A percentile compares a stretch with the other conserved stretches of the same genome.
These are phyloP conservation scores for Quercus tomentella DNA, from an alignment of 331 rosid genomes.

Conservation along the genomic window DNA sequence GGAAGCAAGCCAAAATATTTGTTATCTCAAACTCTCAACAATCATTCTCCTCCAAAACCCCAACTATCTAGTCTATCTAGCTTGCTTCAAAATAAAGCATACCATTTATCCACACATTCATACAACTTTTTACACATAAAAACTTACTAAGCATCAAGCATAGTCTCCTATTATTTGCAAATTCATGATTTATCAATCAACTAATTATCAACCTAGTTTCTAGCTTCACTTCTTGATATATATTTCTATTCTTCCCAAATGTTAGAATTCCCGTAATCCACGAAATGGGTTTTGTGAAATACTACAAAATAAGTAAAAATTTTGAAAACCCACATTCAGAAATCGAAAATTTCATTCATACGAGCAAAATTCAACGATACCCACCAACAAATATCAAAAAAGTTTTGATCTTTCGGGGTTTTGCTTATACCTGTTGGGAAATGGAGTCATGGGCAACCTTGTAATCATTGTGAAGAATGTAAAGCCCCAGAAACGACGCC, in stretches of 20 bases:
- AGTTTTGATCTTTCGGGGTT: background rate
- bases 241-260: background rate
- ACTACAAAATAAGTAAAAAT: background rate
- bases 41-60: background rate
- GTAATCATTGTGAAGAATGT: conserved; percentile 77
- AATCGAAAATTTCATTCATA: background rate
- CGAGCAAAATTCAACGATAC: background rate
- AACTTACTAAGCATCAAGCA: background rate
- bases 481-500: conserved; percentile 75
- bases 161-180: background rate
- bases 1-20: background rate
- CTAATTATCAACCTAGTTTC: background rate
- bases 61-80: background rate
- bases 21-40: background rate
- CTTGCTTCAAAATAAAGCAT: background rate
- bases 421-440: conserved; percentile 55
- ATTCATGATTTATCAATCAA: background rate
- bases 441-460: conserved; percentile 66
- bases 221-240: no score
- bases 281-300: background rate
- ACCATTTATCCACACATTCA: background rate
- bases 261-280: background rate
- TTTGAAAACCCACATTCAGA: background rate
- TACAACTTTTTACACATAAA: background rate
- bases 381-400: background rate